Evolutionary conservation across 176 grass and related monocot genomes (phyloP), one percentile per base, ranked within the genome.

Genomic region (Phyllostachys edulis): DNA sequence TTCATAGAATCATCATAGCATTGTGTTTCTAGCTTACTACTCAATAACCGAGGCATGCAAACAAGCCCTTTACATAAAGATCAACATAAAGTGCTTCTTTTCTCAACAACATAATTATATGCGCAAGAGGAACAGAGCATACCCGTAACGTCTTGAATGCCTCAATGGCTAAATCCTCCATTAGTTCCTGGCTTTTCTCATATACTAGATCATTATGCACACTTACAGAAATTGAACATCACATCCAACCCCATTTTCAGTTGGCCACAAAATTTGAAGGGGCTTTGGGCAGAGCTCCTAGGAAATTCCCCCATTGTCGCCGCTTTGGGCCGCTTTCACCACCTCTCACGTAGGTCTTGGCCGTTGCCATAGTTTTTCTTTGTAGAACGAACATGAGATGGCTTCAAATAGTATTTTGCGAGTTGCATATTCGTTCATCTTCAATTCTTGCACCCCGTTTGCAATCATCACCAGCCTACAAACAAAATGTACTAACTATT

Each of bases 131-230:
- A 59, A 78, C 10, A 75, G 4, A 55, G 45, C 55, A 29, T 90
- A 97, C 95, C 90, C 94, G 45, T 65, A 85, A 75, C 0, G 82
- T 80, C 62, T 94, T 85, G 83, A 97, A 94, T 26, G 92, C 92
- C 77, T 91, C 95, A 2, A 97, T 7, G 1, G 90, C 81, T 38
- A 97, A 80, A 55, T 89, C 78, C 13, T 94, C 94, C 92, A 94
- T 89, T 11, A 97, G 88, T 77, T 76, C 49, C 47, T 73, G 78
- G 8, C 62, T 83, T 51, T 88, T 94, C 12, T 97, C 84, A 61
- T 94, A 97, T 76, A 97, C 90, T 54, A 97, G 20, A 56, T 97
- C 85, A 86, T 94, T 94, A 21, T 97, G 84, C 67, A 92, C 84
- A 74, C 80, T 92, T 97, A 79, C 9, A 83, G 1, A 87, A 44